Evolutionary conservation across 106 monocot genomes (phyloP).

Genomic region (Platanthera zijinensis): DNA sequence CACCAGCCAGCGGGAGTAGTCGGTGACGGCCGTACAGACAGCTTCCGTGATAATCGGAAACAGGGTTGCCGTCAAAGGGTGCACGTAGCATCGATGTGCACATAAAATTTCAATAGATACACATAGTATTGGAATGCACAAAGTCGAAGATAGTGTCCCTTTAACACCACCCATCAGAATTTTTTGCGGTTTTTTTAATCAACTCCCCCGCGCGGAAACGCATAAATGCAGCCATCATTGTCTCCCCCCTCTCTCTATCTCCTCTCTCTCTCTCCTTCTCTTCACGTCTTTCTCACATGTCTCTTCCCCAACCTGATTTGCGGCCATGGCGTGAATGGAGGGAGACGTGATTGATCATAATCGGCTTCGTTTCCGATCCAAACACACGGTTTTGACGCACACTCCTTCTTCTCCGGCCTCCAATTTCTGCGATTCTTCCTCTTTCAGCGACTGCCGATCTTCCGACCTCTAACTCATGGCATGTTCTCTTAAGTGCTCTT

Average conservation of each 20-base stretch:
- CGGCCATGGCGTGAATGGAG: background rate
- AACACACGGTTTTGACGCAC: background rate
- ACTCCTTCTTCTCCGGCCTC: background rate
- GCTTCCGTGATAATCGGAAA: constrained; percentile 44
- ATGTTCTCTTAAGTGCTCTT: background rate
- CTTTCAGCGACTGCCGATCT: background rate
- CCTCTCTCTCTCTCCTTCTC: background rate
- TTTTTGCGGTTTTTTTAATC: background rate
- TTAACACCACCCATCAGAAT: too few relatives aligned
- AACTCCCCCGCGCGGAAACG: background rate
- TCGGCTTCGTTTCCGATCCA: background rate
- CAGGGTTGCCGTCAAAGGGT: constrained; percentile 55
- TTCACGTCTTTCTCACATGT: background rate
- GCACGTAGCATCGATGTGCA: too few relatives aligned
- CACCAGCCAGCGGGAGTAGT: constrained; percentile 43
- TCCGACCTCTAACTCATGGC: background rate
- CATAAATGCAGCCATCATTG: background rate
- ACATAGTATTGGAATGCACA: too few relatives aligned
- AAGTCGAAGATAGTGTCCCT: too few relatives aligned
- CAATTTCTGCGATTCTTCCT: background rate
- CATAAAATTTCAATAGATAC: too few relatives aligned
- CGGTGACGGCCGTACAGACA: constrained; percentile 32
- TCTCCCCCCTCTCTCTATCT: background rate
- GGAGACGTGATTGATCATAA: background rate
- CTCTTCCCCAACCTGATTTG: background rate